These are phyloP conservation scores for Striga asiatica DNA, from an alignment of 257 asterid genomes.

Conservation along the genomic window DNA sequence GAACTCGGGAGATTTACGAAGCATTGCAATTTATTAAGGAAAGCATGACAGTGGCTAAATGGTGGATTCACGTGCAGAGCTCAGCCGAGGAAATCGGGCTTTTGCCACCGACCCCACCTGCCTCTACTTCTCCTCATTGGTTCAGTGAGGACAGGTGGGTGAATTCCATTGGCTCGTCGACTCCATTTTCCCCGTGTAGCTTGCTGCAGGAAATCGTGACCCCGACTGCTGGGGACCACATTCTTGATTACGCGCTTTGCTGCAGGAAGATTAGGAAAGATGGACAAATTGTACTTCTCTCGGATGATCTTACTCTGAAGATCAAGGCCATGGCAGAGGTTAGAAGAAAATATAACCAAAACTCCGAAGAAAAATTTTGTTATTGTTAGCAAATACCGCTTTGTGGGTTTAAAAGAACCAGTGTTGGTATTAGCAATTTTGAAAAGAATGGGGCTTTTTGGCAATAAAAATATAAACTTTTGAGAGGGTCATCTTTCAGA, in stretches of 20 bases:
- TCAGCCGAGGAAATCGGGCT: conserved; percentile 48
- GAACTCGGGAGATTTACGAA: conserved; percentile 49
- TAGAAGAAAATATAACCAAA: conserved; percentile 18
- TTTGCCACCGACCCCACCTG: conserved; percentile 69
- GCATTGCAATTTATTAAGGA: conserved; percentile 80
- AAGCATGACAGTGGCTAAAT: conserved; percentile 38
- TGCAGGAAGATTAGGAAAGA: conserved; percentile 28
- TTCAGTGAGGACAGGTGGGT: conserved; percentile 26
- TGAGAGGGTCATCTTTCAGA: too few relatives aligned
- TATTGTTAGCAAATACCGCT: too few relatives aligned
- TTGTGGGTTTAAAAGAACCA: too few relatives aligned
- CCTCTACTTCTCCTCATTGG: conserved; percentile 30
- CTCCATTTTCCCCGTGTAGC: conserved; percentile 50
- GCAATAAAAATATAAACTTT: too few relatives aligned
- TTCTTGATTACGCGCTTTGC: conserved; percentile 60
- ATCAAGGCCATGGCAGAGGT: conserved; percentile 98
- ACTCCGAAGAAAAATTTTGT: background rate
- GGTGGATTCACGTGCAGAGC: conserved; percentile 88
- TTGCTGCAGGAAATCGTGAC: conserved; percentile 53
- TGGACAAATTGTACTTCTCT: conserved; percentile 65
- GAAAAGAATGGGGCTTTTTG: background rate
- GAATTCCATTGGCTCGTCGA: conserved; percentile 28
- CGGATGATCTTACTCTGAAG: conserved; percentile 57
- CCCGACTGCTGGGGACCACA: conserved; percentile 80
- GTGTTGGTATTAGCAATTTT: background rate